phyloP scores from a whole-genome alignment of 805 yeast genomes.

The Pichia membranifaciens region DNA sequence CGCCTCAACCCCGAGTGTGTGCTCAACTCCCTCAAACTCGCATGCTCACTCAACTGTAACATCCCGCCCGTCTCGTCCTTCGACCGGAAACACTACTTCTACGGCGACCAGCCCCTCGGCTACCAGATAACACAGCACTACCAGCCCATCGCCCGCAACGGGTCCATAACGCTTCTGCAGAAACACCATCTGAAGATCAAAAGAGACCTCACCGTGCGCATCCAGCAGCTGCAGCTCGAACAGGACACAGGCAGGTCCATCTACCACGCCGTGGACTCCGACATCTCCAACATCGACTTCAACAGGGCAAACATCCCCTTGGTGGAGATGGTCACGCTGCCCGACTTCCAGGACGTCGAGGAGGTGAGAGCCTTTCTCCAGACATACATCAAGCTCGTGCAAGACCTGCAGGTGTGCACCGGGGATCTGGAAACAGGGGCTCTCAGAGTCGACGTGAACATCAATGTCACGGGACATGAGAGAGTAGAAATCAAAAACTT shows the following conservation, averaged over 20 bases:
- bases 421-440: conserved; percentile 95
- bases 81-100: conserved; percentile 93
- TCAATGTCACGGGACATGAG: conserved; percentile 66
- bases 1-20: conserved; percentile 69
- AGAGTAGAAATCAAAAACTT: conserved; percentile 88
- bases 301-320: conserved; percentile 84
- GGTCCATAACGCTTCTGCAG: conserved; percentile 43
- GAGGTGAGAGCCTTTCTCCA: conserved; percentile 75
- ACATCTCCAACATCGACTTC: conserved; percentile 54
- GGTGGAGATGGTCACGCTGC: conserved; percentile 86
- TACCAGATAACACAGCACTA: conserved; percentile 92
- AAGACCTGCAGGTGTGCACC: conserved; percentile 66
- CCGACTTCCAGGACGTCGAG: conserved; percentile 64
- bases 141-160: conserved; percentile 70
- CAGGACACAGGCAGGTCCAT: conserved; percentile 89
- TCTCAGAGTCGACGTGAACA: conserved; percentile 88
- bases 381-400: conserved; percentile 68
- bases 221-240: conserved; percentile 83
- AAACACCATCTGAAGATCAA: conserved; percentile 45
- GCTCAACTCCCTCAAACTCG: conserved; percentile 63
- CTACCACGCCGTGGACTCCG: conserved; percentile 36
- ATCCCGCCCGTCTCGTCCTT: conserved; percentile 58
- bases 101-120: conserved; percentile 94
- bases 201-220: conserved; percentile 43
- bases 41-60: conserved; percentile 57